Base-by-base conservation (phyloP, 495 filamentous ascomycete species). In the Aspergillus steynii region DNA sequence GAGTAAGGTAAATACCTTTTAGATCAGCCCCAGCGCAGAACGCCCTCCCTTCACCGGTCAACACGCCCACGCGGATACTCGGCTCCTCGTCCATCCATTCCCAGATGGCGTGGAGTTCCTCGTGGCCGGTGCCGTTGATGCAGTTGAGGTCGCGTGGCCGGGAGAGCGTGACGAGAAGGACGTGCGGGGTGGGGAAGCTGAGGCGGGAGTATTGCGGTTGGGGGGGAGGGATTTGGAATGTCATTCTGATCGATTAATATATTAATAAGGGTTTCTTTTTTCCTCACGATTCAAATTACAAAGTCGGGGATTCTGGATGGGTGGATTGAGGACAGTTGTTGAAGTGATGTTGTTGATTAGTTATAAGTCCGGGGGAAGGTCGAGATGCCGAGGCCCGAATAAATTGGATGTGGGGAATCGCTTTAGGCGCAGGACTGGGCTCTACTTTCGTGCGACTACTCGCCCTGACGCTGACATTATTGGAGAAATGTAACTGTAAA, bases 11-110 rank as follows among this genome's bases (percentile, higher is more conserved):
- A 50, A 10, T 55, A 80, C 80, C 82, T 65, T 83, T 85, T 45
- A 87, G 59, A 71, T 87, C 85, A 4, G 83, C 82, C 1, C 85
- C 85, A 0, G 85, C 85, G 63, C 83, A 87, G 58, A 87, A 87
- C 2, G 84, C 81, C 55, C 79, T 74, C 25, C 85, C 85, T 20
- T 69, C 73, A 0, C 84, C 85, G 0, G 85, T 87, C 12, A 87
- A 61, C 26, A 87, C 76, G 2, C 78, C 84, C 7, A 85, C 82
- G 12, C 82, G 79, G 14, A 87, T 62, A 3, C 68, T 71, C 0
- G 85, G 83, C 67, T 86, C 82, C 0, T 69, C 70, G 63, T 87
- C 85, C 63, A 86, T 71, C 84, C 84, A 87, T 60, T 77, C 67
- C 75, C 82, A 85, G 2, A 86, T 65, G 0, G 71, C 69, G 50